Evolutionary conservation across 1,139 yeast genomes (phyloP).

Genomic region (Candida tunisiensis): DNA sequence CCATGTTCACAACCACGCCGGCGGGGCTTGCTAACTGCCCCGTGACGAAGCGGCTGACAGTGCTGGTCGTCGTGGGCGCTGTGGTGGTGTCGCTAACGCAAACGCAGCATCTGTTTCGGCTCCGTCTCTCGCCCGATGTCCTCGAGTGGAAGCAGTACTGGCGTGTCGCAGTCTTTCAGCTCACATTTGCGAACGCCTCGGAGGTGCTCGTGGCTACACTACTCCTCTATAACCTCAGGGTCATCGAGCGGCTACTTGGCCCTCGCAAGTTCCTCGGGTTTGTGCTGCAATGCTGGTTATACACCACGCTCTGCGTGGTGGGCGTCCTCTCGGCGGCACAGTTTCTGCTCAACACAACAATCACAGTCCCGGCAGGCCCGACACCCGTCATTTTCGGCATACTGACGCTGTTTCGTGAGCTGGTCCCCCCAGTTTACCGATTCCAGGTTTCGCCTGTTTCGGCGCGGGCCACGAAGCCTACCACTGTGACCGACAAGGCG

Average conservation of each 20-base stretch:
- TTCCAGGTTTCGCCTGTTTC: constrained; percentile 25
- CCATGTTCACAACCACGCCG: constrained; percentile 26
- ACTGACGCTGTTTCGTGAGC: constrained; percentile 36
- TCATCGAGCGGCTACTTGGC: constrained; percentile 49
- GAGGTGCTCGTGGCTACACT: constrained; percentile 39
- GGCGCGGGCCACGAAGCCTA: constrained; percentile 10
- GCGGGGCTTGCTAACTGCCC: constrained; percentile 48
- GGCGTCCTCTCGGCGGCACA: constrained; percentile 22
- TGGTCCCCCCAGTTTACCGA: constrained; percentile 44
- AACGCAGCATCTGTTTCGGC: constrained; percentile 33
- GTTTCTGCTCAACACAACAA: constrained; percentile 8
- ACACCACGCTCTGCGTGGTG: constrained; percentile 16
- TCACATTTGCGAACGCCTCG: constrained; percentile 45
- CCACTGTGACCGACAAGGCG: constrained; percentile 32
- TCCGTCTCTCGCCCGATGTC: constrained; percentile 44
- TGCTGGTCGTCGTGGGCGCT: constrained; percentile 28
- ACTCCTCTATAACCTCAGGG: constrained; percentile 40
- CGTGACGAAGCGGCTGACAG: constrained; percentile 31
- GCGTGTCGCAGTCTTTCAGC: constrained; percentile 41
- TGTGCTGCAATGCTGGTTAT: constrained; percentile 15
- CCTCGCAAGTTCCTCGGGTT: constrained; percentile 33
- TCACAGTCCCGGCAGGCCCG: constrained; percentile 38
- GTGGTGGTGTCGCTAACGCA: constrained; percentile 41
- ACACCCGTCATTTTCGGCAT: constrained; percentile 42
- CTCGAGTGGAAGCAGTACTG: constrained; percentile 48